Conservation (phyloP, 2,329 filamentous ascomycete genomes). For the Neospermospora avenae region DNA sequence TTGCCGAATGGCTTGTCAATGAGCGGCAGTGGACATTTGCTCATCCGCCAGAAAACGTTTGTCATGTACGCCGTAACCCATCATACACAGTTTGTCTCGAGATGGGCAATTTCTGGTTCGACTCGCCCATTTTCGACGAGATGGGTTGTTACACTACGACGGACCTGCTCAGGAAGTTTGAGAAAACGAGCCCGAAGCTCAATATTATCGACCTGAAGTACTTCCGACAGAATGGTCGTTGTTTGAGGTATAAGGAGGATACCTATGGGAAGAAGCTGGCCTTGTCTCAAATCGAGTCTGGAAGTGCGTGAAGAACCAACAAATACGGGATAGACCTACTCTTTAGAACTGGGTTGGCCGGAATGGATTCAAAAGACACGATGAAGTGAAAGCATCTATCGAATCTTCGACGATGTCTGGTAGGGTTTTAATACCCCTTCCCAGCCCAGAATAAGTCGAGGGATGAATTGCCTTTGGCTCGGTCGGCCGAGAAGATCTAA, state of each 20-base stretch:
- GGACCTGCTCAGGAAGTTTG: neutral
- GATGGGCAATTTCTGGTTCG: slow-evolving; percentile 16
- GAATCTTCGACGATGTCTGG: no score
- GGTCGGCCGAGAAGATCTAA: no score
- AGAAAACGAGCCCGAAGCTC: slow-evolving; percentile 6
- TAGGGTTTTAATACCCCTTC: no score
- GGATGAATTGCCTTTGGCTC: no score
- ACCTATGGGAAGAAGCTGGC: neutral
- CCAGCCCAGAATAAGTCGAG: no score
- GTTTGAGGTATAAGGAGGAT: slow-evolving; percentile 11
- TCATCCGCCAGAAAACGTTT: neutral
- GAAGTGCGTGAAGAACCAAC: neutral
- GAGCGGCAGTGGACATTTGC: neutral
- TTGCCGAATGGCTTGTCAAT: neutral
- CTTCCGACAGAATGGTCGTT: slow-evolving; percentile 9
- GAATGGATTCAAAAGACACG: no score
- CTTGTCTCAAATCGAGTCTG: neutral
- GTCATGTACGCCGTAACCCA: slow-evolving; percentile 9
- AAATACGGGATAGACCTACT: no score
- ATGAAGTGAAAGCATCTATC: no score
- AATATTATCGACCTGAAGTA: slow-evolving; percentile 5
- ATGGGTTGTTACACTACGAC: slow-evolving; percentile 13
- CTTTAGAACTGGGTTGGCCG: no score
- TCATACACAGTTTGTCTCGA: slow-evolving; percentile 8
- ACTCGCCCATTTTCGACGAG: slow-evolving; percentile 7